Evolutionary conservation across 2,329 filamentous ascomycete species (phyloP).

Genomic region (Aschersonia sp.): DNA sequence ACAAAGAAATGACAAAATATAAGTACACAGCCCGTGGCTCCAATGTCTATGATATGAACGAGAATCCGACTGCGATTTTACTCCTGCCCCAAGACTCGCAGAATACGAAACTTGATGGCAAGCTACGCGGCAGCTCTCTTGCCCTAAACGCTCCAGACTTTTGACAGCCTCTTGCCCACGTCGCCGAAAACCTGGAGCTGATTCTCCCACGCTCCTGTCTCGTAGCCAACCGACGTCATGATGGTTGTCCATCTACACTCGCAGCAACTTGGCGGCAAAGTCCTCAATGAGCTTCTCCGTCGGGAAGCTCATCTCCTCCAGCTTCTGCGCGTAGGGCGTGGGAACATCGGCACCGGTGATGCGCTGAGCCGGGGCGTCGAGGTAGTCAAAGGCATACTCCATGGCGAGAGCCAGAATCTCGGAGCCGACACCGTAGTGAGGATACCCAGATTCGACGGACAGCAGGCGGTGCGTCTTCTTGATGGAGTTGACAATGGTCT

Average conservation of each 20-base stretch:
- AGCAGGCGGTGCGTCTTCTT: constrained; percentile 96
- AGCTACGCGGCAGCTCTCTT: too few relatives aligned
- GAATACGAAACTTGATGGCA: too few relatives aligned
- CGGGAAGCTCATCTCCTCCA: constrained; percentile 94
- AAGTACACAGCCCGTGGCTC: constrained; percentile 24
- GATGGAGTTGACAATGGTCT: constrained; percentile 88
- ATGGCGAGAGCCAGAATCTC: constrained; percentile 90
- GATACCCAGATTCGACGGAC: constrained; percentile 89
- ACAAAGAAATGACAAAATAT: constrained; percentile 23
- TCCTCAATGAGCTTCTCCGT: constrained; percentile 75
- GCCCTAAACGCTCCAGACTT: too few relatives aligned
- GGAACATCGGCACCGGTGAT: constrained; percentile 95
- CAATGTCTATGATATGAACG: constrained; percentile 19
- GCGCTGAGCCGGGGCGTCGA: constrained; percentile 83
- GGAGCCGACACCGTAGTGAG: constrained; percentile 79
- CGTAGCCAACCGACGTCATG: too few relatives aligned
- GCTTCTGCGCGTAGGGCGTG: constrained; percentile 82
- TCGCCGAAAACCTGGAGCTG: too few relatives aligned
- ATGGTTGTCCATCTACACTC: constrained; percentile 37
- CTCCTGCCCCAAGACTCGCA: neutral
- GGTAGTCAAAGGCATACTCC: constrained; percentile 98
- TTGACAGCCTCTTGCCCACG: too few relatives aligned
- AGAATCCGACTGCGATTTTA: constrained; percentile 1
- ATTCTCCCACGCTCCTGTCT: too few relatives aligned
- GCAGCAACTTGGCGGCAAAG: constrained; percentile 79